Evolutionary conservation across 805 yeast genomes (phyloP), one percentile per base, ranked within the genome.

Genomic region (Wickerhamomyces pijperi): DNA sequence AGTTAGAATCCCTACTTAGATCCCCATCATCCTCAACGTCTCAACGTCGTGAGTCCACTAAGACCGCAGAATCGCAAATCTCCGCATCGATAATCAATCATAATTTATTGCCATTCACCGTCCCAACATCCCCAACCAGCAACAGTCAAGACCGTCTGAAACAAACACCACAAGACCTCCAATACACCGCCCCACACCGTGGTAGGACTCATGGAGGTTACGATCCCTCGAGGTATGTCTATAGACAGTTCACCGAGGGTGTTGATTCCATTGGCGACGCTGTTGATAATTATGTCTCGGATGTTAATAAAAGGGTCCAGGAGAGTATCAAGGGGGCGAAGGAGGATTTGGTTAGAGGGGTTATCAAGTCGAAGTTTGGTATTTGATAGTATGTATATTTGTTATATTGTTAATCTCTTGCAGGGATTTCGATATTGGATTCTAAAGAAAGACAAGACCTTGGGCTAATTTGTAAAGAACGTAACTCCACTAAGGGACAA

Each of bases 21-120:
- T 7, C 29, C 7, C 7, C 13, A 4, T 14, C 13, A 25, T 8
- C 29, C n/a, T 25, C 29, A 13, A 9, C 29, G 6, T 21, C 25
- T 7, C 29, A 8, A 25, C 29, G 29, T 25, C 29, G 29, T 25
- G 29, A 11, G 7, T 7, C 14, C 29, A n/a, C n/a, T n/a, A 77
- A 74, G 51, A 67, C 69, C 39, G 63, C 66, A 20, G 94, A 84
- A 48, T 72, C 78, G 38, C 66, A 64, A 17, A 56, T 81, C 40
- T 82, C 81, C 2, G 59, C 41, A 45, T 74, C 70, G 41, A 64
- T 59, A 3, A 39, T 63, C 7, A 50, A 16, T 13, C 9, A 12
- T 31, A 12, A 17, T 4, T 14, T 42, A 13, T 16, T 42, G 4
- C 29, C n/a, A 4, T 25, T 25, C 29, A 18, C 40, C 38, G 18